phyloP scores from a whole-genome alignment of 345 rosid species.

The Hevea brasiliensis region DNA sequence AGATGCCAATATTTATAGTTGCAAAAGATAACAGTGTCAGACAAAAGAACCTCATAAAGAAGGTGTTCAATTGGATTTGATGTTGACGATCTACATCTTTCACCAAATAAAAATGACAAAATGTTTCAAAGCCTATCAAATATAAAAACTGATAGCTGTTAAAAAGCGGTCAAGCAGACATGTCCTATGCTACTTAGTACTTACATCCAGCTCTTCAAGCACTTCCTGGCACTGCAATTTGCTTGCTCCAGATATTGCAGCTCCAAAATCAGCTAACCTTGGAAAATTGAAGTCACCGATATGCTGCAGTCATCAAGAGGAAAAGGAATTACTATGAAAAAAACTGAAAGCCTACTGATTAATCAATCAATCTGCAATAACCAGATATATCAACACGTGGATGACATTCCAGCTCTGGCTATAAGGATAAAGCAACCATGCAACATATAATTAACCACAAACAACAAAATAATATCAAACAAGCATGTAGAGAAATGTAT shows the following conservation, averaged over 20 bases:
- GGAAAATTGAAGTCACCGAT: conserved; percentile 89
- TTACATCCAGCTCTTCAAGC: conserved; percentile 98
- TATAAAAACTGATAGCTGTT: conserved; percentile 12
- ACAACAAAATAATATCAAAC: neutral
- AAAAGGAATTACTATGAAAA: neutral
- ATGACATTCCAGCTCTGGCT: neutral
- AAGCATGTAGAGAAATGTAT: neutral
- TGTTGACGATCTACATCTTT: neutral
- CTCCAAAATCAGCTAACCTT: conserved; percentile 96
- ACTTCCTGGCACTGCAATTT: conserved; percentile 83
- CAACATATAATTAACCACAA: neutral
- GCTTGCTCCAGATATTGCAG: conserved; percentile 94
- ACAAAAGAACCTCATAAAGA: no score
- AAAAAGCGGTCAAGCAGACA: conserved; percentile 7
- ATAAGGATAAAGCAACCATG: neutral
- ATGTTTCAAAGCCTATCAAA: conserved; percentile 6
- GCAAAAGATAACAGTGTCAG: neutral
- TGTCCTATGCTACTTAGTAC: no score
- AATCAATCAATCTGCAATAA: neutral
- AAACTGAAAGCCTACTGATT: neutral
- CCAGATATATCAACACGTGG: neutral
- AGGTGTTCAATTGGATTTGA: no score
- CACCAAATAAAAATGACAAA: neutral
- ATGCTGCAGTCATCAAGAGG: conserved; percentile 58
- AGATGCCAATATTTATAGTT: neutral